Percentiles rank a stretch among this genome's conserved stretches.
Conservation (phyloP, 2,329 filamentous ascomycete genomes). For the Juglanconis juglandina region DNA sequence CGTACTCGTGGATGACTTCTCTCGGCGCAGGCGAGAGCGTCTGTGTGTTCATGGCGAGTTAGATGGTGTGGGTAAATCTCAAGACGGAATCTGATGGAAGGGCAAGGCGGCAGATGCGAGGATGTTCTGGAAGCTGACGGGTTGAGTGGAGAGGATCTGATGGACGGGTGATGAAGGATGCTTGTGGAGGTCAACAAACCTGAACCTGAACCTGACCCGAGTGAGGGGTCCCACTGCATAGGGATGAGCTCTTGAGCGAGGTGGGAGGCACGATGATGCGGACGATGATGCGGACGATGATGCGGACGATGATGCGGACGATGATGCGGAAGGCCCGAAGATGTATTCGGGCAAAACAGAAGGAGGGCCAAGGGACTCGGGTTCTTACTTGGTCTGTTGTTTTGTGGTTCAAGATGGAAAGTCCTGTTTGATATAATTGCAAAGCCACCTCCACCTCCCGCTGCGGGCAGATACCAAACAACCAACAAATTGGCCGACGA, state of each 20-base stretch:
- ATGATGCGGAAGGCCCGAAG: neutral
- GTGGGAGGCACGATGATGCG: no score
- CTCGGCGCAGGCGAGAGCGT: neutral
- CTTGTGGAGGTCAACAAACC: no score
- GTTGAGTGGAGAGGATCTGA: neutral
- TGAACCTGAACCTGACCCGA: no score
- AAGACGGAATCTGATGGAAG: neutral
- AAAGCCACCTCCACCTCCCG: neutral
- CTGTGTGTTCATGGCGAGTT: constrained; percentile 12
- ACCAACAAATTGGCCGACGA: neutral
- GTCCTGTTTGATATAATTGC: neutral
- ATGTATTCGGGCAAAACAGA: neutral
- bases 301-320: neutral
- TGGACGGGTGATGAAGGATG: no score
- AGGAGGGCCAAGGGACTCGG: neutral
- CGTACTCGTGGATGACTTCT: neutral
- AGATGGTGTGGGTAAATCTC: neutral
- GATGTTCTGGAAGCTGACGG: neutral
- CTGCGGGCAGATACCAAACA: neutral
- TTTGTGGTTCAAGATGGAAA: neutral
- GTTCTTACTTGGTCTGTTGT: neutral
- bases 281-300: no score
- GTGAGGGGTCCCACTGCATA: no score
- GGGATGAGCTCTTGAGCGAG: no score
- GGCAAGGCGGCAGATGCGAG: neutral